phyloP scores from a whole-genome alignment of 2,329 filamentous ascomycete genomes.

The Monosporascus ibericus region DNA sequence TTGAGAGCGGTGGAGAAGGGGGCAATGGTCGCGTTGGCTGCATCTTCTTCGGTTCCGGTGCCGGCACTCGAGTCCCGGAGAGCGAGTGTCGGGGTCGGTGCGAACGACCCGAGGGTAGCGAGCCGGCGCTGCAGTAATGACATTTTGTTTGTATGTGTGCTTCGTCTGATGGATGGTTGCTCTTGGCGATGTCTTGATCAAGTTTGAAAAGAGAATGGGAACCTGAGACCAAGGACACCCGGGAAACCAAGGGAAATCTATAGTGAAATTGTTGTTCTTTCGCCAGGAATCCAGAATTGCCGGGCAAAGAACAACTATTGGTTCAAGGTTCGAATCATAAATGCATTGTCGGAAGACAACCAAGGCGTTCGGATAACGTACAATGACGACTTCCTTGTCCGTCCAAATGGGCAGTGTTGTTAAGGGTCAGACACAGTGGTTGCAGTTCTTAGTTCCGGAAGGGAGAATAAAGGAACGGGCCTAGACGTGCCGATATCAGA shows the following conservation, averaged over 20 bases:
- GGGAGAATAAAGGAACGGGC: not conserved
- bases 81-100: constrained; percentile 20
- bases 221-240: constrained; percentile 4
- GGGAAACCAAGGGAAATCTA: constrained; percentile 18
- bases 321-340: constrained; percentile 14
- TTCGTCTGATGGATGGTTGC: constrained; percentile 3
- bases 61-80: constrained; percentile 16
- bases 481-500: not conserved
- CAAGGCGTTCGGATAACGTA: constrained; percentile 1
- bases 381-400: constrained; percentile 13
- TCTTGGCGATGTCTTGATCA: constrained; percentile 3
- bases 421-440: not conserved
- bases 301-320: constrained; percentile 17
- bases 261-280: constrained; percentile 12
- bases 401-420: constrained; percentile 4
- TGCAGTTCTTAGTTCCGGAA: not conserved
- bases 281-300: constrained; percentile 14
- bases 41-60: constrained; percentile 10
- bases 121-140: constrained; percentile 27
- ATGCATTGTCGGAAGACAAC: constrained; percentile 22
- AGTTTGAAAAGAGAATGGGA: constrained; percentile 4
- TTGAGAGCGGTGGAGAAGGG: constrained; percentile 51
- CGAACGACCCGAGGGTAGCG: constrained; percentile 22
- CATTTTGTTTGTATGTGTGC: constrained; percentile 15
- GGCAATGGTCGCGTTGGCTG: constrained; percentile 42